Base-by-base conservation (phyloP, 495 filamentous ascomycete genomes). In the Penicillium coprophilum region DNA sequence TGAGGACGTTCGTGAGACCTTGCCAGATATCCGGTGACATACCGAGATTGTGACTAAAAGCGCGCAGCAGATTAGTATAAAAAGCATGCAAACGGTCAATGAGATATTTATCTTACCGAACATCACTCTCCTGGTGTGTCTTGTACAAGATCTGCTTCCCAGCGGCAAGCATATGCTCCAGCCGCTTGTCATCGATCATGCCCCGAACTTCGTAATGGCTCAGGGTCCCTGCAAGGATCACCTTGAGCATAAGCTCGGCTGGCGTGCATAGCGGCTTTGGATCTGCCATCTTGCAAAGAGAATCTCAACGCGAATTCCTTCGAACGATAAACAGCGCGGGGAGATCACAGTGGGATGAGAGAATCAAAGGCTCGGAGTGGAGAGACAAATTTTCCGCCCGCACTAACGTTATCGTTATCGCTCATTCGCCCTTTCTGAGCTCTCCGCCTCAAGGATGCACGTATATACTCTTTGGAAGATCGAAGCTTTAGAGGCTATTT, bases 1-100 rank as follows among this genome's bases (percentile, higher is more conserved):
- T 74, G 57, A 92, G 77, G 30, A 84, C 78, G 44, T 79, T 75
- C n/a, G 76, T 76, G 50, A 84, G 76, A 65, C 85, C 86, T 58
- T 87, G 80, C 88, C 88, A 92, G 50, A 89, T 82, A 50, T 87
- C 83, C 65, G 47, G 83, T 67, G 65, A 89, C 69, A 65, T 74
- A 63, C 73, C 88, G 69, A 72, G 80, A 78, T 71, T 67, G 40
- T 75, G 63, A 50, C 68, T 72, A 50, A 44, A 4, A 51, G 12
- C 46, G 27, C 30, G 50, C 17, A 52, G 40, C 17, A 34, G 11
- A 28, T 58, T 27, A 58, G 48, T 28, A 39, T 12, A 17, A 17
- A 6, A 31, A 41, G 8, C 9, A 21, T 21, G 2, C 9, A 49
- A 40, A 6, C 30, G 21, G 20, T 21, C 17, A 31, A 27, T 27